Evolutionary conservation across 208 protist species (phyloP).

Genomic region (Wallacemonas sp.): DNA sequence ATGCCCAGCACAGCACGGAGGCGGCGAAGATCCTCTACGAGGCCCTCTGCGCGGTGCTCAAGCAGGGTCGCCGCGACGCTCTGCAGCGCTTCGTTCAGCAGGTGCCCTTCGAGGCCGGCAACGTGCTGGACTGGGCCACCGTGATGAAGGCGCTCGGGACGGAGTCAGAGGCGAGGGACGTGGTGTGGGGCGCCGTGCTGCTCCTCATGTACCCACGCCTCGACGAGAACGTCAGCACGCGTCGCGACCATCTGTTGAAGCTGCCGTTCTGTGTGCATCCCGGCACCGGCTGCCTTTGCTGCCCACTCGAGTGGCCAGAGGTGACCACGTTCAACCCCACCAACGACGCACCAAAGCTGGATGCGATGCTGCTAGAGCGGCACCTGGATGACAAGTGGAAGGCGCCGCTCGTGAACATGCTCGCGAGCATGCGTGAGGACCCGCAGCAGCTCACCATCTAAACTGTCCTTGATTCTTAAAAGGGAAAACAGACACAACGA

Average conservation of each 20-base stretch:
- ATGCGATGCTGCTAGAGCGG: constrained; percentile 62
- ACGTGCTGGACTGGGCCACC: constrained; percentile 63
- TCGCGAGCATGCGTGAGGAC: constrained; percentile 68
- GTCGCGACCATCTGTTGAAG: constrained; percentile 98
- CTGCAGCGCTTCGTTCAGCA: constrained; percentile 60
- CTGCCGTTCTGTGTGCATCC: constrained; percentile 98
- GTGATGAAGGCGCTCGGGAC: constrained; percentile 52
- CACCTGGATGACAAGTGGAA: constrained; percentile 74
- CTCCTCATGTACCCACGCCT: constrained; percentile 95
- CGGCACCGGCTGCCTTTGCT: constrained; percentile 86
- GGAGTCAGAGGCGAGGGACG: constrained; percentile 42
- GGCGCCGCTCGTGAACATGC: constrained; percentile 58
- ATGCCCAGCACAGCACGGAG: constrained; percentile 47
- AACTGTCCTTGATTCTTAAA: too few relatives aligned
- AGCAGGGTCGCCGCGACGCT: constrained; percentile 65
- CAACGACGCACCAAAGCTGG: constrained; percentile 66
- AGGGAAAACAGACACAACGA: too few relatives aligned
- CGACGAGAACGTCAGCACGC: constrained; percentile 97
- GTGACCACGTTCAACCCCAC: constrained; percentile 71
- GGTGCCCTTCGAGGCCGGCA: constrained; percentile 52
- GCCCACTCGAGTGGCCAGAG: constrained; percentile 77
- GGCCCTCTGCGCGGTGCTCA: constrained; percentile 63
- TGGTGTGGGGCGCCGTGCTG: constrained; percentile 66
- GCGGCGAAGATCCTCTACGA: constrained; percentile 75
- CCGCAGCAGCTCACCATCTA: constrained; percentile 27